Percentiles rank a stretch among this genome's conserved stretches.
Conservation (phyloP, 805 yeast genomes). For the Candida xyloterini region DNA sequence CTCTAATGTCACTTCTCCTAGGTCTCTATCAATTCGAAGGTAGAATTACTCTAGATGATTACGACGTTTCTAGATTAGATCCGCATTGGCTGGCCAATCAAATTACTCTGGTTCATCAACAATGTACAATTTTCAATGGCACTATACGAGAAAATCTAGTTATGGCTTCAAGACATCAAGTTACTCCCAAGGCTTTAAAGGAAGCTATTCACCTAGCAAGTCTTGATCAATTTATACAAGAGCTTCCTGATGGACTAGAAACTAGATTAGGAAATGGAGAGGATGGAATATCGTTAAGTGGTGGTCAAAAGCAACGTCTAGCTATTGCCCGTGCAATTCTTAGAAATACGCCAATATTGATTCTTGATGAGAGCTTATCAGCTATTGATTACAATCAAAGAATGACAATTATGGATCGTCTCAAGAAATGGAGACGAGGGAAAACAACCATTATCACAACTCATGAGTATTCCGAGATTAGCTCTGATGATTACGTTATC, state of each 20-base stretch:
- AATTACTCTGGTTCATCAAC: conserved; percentile 73
- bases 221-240: conserved; percentile 45
- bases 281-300: conserved; percentile 57
- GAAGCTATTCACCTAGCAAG: conserved; percentile 53
- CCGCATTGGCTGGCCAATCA: conserved; percentile 54
- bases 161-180: conserved; percentile 11
- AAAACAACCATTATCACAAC: conserved; percentile 80
- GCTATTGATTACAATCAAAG: conserved; percentile 66
- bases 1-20: conserved; percentile 61
- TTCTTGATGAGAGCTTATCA: conserved; percentile 83
- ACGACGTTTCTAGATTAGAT: conserved; percentile 41
- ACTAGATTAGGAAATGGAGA: conserved; percentile 43
- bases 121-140: conserved; percentile 61
- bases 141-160: conserved; percentile 61
- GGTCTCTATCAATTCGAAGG: conserved; percentile 65
- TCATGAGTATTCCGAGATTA: conserved; percentile 66
- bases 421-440: conserved; percentile 59
- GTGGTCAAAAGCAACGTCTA: conserved; percentile 87
- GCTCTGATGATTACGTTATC: conserved; percentile 53
- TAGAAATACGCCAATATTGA: conserved; percentile 68
- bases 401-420: conserved; percentile 42
- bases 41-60: conserved; percentile 53
- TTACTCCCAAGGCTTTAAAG: conserved; percentile 27
- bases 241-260: conserved; percentile 53
- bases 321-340: conserved; percentile 81